These are phyloP conservation scores for Colletotrichum noveboracense DNA, from an alignment of 2,329 filamentous ascomycete genomes.

Conservation along the genomic window DNA sequence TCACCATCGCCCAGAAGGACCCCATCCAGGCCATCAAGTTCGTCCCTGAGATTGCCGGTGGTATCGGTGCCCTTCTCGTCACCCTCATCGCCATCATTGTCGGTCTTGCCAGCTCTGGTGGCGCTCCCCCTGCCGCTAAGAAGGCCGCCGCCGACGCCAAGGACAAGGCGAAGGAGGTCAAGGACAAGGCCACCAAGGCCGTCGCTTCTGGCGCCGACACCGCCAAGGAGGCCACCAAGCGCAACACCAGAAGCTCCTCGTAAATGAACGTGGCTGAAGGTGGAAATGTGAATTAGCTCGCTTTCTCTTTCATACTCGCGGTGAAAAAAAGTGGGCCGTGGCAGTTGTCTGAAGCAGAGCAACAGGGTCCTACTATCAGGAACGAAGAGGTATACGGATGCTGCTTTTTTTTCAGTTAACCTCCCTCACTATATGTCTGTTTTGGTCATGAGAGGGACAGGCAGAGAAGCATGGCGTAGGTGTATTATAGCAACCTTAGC, in stretches of 20 bases:
- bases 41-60: constrained; percentile 89
- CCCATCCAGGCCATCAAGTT: constrained; percentile 85
- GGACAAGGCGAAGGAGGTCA: constrained; percentile 77
- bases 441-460: constrained; percentile 11
- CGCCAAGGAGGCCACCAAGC: constrained; percentile 75
- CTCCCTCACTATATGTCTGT: constrained; percentile 15
- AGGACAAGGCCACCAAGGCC: constrained; percentile 72
- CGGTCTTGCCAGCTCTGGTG: constrained; percentile 67
- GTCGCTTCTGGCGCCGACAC: constrained; percentile 70
- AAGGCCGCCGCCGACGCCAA: constrained; percentile 68
- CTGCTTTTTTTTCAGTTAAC: constrained; percentile 14
- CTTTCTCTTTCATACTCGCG: constrained; percentile 11
- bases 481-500: constrained; percentile 10
- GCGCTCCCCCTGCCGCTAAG: constrained; percentile 72
- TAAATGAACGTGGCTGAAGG: constrained; percentile 33
- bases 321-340: neutral
- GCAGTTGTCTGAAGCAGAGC: neutral
- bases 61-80: constrained; percentile 72
- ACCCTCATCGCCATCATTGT: constrained; percentile 75
- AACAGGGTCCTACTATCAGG: neutral
- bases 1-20: constrained; percentile 81
- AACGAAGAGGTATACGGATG: constrained; percentile 1
- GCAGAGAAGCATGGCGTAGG: constrained; percentile 20
- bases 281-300: constrained; percentile 13
- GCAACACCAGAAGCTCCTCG: constrained; percentile 61